phyloP scores from a whole-genome alignment of 352 stramenopile genomes.

The Thalassiosira hispida region DNA sequence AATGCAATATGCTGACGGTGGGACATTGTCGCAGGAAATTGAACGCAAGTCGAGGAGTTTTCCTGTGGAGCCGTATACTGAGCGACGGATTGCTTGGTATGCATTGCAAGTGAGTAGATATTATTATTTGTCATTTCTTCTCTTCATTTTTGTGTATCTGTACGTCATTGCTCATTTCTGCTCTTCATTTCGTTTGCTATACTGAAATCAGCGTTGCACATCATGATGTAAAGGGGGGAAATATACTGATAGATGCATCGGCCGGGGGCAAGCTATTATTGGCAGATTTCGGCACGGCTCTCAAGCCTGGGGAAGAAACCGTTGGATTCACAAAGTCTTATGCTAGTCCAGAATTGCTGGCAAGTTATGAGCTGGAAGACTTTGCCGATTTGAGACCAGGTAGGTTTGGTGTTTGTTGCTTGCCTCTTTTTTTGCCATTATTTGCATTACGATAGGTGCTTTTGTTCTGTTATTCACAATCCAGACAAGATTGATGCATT shows the following conservation, averaged over 20 bases:
- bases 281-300: conserved; percentile 46
- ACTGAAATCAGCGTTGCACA: conserved; percentile 36
- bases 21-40: conserved; percentile 40
- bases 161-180: background rate
- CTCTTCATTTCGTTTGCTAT: conserved; percentile 33
- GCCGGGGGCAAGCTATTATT: conserved; percentile 43
- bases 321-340: conserved; percentile 44
- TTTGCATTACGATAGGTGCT: too few species aligned
- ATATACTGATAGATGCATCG: conserved; percentile 58
- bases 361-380: conserved; percentile 31
- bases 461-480: too few species aligned
- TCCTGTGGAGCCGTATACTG: conserved; percentile 35
- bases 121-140: background rate
- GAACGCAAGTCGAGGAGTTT: conserved; percentile 16
- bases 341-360: conserved; percentile 47
- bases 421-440: too few species aligned
- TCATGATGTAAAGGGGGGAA: conserved; percentile 42
- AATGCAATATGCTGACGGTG: conserved; percentile 43
- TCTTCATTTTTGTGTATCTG: too few species aligned
- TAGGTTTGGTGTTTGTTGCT: conserved; percentile 47
- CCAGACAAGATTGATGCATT: conserved; percentile 49
- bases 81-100: conserved; percentile 50
- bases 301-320: conserved; percentile 29
- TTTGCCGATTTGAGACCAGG: conserved; percentile 26
- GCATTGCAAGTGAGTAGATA: conserved; percentile 34